These are phyloP conservation scores for Penicillium maclennaniae DNA, from an alignment of 495 filamentous ascomycete genomes.

Conservation along the genomic window DNA sequence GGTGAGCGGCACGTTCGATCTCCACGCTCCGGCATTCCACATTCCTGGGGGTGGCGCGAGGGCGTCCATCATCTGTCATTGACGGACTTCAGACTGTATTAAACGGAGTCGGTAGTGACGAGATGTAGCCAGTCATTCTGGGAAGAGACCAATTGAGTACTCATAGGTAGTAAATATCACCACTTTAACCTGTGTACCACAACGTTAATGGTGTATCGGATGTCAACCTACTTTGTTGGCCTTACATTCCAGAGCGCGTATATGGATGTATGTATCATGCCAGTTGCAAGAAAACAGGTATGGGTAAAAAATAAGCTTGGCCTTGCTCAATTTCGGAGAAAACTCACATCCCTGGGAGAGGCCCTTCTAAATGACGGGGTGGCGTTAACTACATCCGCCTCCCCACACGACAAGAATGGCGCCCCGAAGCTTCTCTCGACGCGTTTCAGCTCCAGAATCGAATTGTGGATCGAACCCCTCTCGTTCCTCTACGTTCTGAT, in stretches of 20 bases:
- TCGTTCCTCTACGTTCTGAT: background rate
- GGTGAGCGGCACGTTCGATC: constrained; percentile 5
- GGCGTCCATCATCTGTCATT: background rate
- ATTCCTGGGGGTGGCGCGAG: constrained; percentile 13
- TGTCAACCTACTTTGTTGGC: background rate
- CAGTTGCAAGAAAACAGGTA: background rate
- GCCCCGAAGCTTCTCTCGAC: background rate
- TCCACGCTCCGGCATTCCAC: constrained; percentile 17
- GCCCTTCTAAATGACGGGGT: constrained; percentile 4
- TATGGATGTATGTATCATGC: background rate
- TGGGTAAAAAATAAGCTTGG: background rate
- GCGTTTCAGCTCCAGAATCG: background rate
- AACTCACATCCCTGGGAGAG: background rate
- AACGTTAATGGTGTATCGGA: background rate
- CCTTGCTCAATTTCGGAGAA: background rate
- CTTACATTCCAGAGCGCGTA: constrained; percentile 4
- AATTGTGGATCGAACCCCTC: background rate
- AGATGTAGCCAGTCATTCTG: background rate
- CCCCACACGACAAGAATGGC: background rate
- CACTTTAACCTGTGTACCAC: background rate
- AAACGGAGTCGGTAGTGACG: background rate
- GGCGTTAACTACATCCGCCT: background rate
- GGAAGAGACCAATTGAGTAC: background rate
- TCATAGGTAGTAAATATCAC: background rate
- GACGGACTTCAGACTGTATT: background rate